Percentiles rank a stretch among this genome's conserved stretches.
Evolutionary conservation across 805 yeast species (phyloP).

Genomic region (Kazachstania martiniae): DNA sequence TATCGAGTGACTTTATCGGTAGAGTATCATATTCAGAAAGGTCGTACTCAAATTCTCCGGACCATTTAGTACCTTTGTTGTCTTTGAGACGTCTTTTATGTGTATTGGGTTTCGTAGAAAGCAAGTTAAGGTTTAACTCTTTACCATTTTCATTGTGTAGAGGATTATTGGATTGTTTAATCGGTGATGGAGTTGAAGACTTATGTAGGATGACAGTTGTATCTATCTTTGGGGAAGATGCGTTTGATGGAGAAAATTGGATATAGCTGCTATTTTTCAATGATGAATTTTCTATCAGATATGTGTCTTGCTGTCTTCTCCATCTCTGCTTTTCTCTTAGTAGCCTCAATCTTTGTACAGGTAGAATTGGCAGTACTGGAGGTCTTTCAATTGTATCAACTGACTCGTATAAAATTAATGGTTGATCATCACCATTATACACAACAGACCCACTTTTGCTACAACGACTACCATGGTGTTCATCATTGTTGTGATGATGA

Average conservation of each 20-base stretch:
- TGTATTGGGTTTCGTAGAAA: neutral
- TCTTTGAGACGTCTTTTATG: constrained; percentile 1
- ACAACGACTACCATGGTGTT: too few relatives aligned
- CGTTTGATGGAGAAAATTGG: neutral
- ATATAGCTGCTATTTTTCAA: too few relatives aligned
- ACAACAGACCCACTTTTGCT: too few relatives aligned
- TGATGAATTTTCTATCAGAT: too few relatives aligned
- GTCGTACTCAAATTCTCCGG: constrained; percentile 23
- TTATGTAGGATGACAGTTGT: constrained; percentile 6
- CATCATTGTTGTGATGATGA: too few relatives aligned
- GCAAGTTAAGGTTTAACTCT: too few relatives aligned
- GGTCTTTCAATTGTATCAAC: constrained; percentile 13
- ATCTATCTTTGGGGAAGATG: neutral
- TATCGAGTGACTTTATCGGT: constrained; percentile 4
- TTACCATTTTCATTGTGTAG: neutral
- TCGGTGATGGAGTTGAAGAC: constrained; percentile 19
- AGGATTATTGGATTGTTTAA: constrained; percentile 4
- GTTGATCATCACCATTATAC: too few relatives aligned
- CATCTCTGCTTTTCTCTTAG: constrained; percentile 19
- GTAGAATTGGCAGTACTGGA: constrained; percentile 23
- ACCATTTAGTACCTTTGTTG: constrained; percentile 18
- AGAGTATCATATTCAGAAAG: constrained; percentile 10
- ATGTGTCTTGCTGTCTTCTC: constrained; percentile 5
- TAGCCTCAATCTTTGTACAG: constrained; percentile 22
- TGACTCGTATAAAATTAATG: constrained; percentile 6